Evolutionary conservation across 2,329 filamentous ascomycete species (phyloP).

Genomic region (Leptosphaerulina australis): DNA sequence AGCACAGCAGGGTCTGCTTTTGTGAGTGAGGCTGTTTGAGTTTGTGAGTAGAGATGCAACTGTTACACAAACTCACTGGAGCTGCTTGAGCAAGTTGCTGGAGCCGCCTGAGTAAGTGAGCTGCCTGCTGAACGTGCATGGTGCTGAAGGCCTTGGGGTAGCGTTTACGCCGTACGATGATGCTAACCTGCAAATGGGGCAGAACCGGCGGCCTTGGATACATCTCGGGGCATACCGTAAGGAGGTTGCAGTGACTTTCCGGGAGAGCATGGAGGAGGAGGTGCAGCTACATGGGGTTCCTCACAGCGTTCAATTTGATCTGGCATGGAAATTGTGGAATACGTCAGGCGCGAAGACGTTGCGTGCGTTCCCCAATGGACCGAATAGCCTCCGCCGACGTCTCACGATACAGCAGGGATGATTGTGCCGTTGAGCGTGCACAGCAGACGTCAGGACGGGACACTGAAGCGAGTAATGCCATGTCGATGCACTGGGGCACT

Average conservation of each 20-base stretch:
- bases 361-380: neutral
- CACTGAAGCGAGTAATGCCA: slow-evolving; percentile 6
- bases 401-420: slow-evolving; percentile 12
- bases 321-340: neutral
- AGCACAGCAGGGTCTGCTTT: slow-evolving; percentile 2
- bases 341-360: neutral
- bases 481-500: too few relatives aligned
- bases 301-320: neutral
- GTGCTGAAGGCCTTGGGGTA: slow-evolving; percentile 12
- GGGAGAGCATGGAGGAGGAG: neutral
- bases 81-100: too few relatives aligned
- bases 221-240: slow-evolving; percentile 15
- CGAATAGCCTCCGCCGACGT: slow-evolving; percentile 4
- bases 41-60: slow-evolving; percentile 5
- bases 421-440: slow-evolving; percentile 4
- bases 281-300: neutral
- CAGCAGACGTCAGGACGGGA: neutral
- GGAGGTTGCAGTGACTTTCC: slow-evolving; percentile 8
- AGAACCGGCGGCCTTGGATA: slow-evolving; percentile 12
- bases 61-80: neutral
- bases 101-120: slow-evolving; percentile 6
- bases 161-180: slow-evolving; percentile 14
- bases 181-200: slow-evolving; percentile 14
- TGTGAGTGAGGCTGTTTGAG: slow-evolving; percentile 5
- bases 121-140: neutral